Conservation (phyloP, 768 basidiomycete genomes). For the Amanita inopinata region DNA sequence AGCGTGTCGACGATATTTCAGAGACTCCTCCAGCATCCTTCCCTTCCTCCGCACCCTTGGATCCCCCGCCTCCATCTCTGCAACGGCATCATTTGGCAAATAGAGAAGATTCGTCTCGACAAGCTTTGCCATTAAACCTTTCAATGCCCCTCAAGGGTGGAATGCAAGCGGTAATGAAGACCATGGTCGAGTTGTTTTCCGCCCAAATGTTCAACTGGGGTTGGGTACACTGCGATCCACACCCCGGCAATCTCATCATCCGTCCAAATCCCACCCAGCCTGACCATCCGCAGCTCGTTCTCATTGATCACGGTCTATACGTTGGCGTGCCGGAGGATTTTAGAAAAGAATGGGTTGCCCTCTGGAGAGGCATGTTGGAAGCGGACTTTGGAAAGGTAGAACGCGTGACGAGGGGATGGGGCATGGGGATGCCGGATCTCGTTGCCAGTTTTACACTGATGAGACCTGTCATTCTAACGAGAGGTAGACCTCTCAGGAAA, state of each 20-base stretch:
- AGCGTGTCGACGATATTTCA: slow-evolving; percentile 14
- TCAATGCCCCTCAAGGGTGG: slow-evolving; percentile 47
- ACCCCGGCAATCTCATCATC: slow-evolving; percentile 73
- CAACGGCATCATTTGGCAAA: slow-evolving; percentile 4
- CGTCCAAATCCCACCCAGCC: slow-evolving; percentile 44
- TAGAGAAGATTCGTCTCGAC: slow-evolving; percentile 10
- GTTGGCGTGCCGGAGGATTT: slow-evolving; percentile 62
- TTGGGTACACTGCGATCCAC: slow-evolving; percentile 75
- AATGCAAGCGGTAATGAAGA: slow-evolving; percentile 61
- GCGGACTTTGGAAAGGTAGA: slow-evolving; percentile 46
- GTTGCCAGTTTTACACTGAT: slow-evolving; percentile 68
- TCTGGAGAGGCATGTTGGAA: slow-evolving; percentile 63
- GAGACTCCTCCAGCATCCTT: slow-evolving; percentile 8
- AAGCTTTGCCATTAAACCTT: slow-evolving; percentile 19
- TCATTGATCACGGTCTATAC: slow-evolving; percentile 91
- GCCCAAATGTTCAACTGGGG: slow-evolving; percentile 92
- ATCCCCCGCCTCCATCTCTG: slow-evolving; percentile 6
- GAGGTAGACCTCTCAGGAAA: slow-evolving; percentile 20
- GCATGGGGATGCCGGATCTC: slow-evolving; percentile 60
- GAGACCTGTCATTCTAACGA: slow-evolving; percentile 43
- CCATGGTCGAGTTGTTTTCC: slow-evolving; percentile 80
- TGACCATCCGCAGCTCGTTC: slow-evolving; percentile 51
- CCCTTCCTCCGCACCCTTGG: slow-evolving; percentile 7
- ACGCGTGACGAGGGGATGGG: slow-evolving; percentile 48
- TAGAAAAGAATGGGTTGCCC: slow-evolving; percentile 60